Conservation (phyloP, 2,329 filamentous ascomycete genomes). For the Fusarium sp. region DNA sequence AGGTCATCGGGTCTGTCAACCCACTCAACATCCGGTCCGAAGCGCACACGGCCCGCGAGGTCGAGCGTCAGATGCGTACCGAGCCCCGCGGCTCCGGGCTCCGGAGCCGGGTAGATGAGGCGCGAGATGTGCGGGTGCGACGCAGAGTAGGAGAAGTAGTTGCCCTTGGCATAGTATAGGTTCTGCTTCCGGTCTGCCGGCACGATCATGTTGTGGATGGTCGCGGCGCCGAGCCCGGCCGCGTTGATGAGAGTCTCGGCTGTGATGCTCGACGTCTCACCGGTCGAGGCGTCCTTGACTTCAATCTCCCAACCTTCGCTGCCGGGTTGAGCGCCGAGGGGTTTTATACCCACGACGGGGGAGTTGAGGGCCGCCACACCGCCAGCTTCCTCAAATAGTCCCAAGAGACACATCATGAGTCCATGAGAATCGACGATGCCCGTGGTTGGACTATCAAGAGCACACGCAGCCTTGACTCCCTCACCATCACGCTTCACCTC, state of each 20-base stretch:
- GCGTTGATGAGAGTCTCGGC: conserved; percentile 85
- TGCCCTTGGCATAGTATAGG: conserved; percentile 91
- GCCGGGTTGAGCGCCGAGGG: conserved; percentile 59
- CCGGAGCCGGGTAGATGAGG: conserved; percentile 88
- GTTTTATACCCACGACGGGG: conserved; percentile 70
- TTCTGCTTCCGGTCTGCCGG: conserved; percentile 64
- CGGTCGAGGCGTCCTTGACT: conserved; percentile 59
- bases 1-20: conserved; percentile 78
- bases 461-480: conserved; percentile 75
- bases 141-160: conserved; percentile 87
- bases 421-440: conserved; percentile 92
- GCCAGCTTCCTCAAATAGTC: conserved; percentile 80
- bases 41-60: conserved; percentile 84
- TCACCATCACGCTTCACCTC: conserved; percentile 79
- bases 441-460: conserved; percentile 84
- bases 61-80: conserved; percentile 96
- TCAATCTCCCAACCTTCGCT: conserved; percentile 76
- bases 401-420: conserved; percentile 84
- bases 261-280: conserved; percentile 71
- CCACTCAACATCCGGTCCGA: conserved; percentile 97
- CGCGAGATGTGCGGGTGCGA: conserved; percentile 73
- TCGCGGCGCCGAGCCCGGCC: conserved; percentile 82
- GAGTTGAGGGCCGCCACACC: conserved; percentile 80
- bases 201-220: conserved; percentile 85
- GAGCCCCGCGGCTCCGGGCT: conserved; percentile 84